Conservation (phyloP, 129 eudicot species). For the Flaveria trinervia region DNA sequence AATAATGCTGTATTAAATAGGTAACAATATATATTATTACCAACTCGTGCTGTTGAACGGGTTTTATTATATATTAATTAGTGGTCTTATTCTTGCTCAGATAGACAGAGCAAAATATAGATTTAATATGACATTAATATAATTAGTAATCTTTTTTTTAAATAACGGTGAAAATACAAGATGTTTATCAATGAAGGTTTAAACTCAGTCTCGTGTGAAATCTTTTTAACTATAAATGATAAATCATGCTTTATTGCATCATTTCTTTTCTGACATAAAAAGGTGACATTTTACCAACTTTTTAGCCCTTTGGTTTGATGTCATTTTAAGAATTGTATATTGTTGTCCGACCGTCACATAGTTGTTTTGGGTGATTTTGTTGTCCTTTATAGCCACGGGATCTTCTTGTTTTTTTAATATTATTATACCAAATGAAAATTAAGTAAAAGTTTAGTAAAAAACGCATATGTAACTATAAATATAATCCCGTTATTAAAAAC, state of each 20-base stretch:
- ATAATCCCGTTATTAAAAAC: too few relatives aligned
- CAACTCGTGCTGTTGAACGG: not conserved
- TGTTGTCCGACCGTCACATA: not conserved
- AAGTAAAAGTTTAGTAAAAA: not conserved
- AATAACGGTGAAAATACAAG: too few relatives aligned
- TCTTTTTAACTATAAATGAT: too few relatives aligned
- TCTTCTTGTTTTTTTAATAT: slow-evolving; percentile 1
- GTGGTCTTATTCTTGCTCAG: not conserved
- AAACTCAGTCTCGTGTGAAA: not conserved
- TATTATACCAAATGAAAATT: not conserved
- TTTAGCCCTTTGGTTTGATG: slow-evolving; percentile 3
- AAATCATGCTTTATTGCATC: slow-evolving; percentile 18
- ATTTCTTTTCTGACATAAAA: slow-evolving; percentile 9
- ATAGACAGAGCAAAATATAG: not conserved
- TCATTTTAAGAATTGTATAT: slow-evolving; percentile 14
- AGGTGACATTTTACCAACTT: slow-evolving; percentile 20
- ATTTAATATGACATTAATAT: too few relatives aligned
- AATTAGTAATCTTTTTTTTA: too few relatives aligned
- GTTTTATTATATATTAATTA: slow-evolving; percentile 1
- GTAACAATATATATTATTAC: not conserved
- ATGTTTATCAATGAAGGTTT: too few relatives aligned
- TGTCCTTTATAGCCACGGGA: slow-evolving; percentile 18
- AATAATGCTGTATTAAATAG: not conserved
- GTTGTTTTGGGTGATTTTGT: slow-evolving; percentile 8
- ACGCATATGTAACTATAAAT: too few relatives aligned